Base-by-base conservation (phyloP, 1,139 yeast genomes). In the Scheffersomyces titani region DNA sequence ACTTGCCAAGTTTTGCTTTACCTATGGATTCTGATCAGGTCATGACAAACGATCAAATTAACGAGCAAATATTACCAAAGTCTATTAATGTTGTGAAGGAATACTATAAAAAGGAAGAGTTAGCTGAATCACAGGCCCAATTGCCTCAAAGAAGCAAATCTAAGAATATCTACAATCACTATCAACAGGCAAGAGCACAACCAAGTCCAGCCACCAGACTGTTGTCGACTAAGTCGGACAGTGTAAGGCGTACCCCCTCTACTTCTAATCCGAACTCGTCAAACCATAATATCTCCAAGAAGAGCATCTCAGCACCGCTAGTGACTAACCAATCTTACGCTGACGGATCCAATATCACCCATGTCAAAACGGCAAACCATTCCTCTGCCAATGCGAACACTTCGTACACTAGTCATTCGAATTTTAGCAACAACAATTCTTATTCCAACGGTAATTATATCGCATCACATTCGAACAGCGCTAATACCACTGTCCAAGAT, bases 1-100 rank as follows among this genome's bases (percentile, higher is more conserved):
- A 60, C 19, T 62, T 69, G 45, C 72, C 72, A 2, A 75, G 75
- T 1, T 66, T 71, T 56, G 49, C 49, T 19, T 16, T 46, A 20
- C 18, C 13, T 19, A 50, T 50, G 21, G 57, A 55, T 51, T 21
- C 50, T 11, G 51, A 50, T 7, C 55, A 56, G 18, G 9, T 52
- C 19, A 44, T 57, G 40, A 52, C 54, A n/a, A 64, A 59, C 44
- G 65, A 62, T 47, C 61, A 57, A 18, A 62, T 65, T 51, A 62
- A 62, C 51, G 59, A 57, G 20, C 51, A 51, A 36, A 59, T 65
- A 21, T 54, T 65, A 6, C 68, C 69, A 1, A 65, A 61, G 3
- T 63, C 67, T 2, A 50, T 55, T 30, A 60, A 65, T 50, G 60
- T 65, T 19, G 51, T 62, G n/a, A 55, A 63, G 47, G 60, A 61